Conservation (phyloP, 2,329 filamentous ascomycete genomes). For the Zymoseptoria brevis region DNA sequence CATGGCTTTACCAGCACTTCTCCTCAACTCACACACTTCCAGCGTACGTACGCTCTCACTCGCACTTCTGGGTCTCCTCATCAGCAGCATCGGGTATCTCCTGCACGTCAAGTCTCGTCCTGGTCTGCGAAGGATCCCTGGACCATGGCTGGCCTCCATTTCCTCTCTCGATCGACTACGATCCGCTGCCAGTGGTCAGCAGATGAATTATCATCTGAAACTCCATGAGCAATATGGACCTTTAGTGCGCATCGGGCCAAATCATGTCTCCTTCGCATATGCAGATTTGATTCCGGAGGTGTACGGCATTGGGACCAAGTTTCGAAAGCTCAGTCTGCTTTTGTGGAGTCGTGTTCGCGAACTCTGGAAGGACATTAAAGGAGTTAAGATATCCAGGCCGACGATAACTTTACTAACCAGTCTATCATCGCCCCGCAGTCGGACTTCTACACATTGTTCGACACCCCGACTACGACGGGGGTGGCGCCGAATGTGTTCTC, state of each 20-base stretch:
- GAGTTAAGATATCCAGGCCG: no score
- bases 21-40: neutral
- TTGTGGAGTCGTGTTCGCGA: neutral
- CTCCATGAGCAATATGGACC: conserved; percentile 25
- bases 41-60: neutral
- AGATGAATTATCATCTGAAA: conserved; percentile 46
- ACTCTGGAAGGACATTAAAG: neutral
- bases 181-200: conserved; percentile 62
- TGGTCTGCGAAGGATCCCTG: conserved; percentile 38
- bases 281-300: conserved; percentile 25
- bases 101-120: conserved; percentile 11
- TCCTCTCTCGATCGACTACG: conserved; percentile 29
- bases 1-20: neutral
- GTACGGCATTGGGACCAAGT: conserved; percentile 34
- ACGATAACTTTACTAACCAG: neutral
- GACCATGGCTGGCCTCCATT: conserved; percentile 48
- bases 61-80: neutral
- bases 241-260: conserved; percentile 27
- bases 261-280: conserved; percentile 27
- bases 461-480: conserved; percentile 16
- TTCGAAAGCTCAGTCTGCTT: conserved; percentile 26
- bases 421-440: conserved; percentile 4
- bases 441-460: conserved; percentile 15
- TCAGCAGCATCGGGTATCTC: neutral
- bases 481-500: conserved; percentile 29